A percentile compares a stretch with the other conserved stretches of the same genome.
Evolutionary conservation across 768 basidiomycete species (phyloP).

Genomic region (Austroboletus festivus): DNA sequence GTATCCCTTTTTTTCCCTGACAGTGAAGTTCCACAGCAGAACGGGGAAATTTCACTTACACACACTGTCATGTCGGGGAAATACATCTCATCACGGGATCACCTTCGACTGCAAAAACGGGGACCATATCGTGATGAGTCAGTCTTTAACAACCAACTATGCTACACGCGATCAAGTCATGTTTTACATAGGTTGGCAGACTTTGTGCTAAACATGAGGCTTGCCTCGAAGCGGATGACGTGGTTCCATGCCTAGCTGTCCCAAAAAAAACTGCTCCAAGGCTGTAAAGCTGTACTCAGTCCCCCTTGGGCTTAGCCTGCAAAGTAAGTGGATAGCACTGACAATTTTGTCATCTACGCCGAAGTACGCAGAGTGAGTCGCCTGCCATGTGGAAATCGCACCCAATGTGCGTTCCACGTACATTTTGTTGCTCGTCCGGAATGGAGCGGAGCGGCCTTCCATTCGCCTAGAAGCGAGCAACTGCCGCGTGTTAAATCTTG

Average conservation of each 20-base stretch:
- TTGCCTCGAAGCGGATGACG: constrained; percentile 27
- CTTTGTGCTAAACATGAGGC: constrained; percentile 18
- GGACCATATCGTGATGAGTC: not conserved
- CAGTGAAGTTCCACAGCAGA: too few relatives aligned
- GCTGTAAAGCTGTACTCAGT: constrained; percentile 9
- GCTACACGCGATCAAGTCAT: constrained; percentile 13
- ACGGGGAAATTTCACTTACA: too few relatives aligned
- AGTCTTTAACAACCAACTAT: constrained; percentile 3
- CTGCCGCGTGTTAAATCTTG: constrained; percentile 26
- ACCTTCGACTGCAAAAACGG: too few relatives aligned
- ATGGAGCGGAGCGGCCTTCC: constrained; percentile 20
- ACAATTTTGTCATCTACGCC: too few relatives aligned
- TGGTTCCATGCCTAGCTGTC: constrained; percentile 18
- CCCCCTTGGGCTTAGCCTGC: too few relatives aligned
- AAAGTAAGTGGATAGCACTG: too few relatives aligned
- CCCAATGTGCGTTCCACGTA: constrained; percentile 10
- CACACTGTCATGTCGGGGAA: too few relatives aligned
- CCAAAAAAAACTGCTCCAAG: too few relatives aligned
- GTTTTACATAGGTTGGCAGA: constrained; percentile 3
- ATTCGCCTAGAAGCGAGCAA: constrained; percentile 25
- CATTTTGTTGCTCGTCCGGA: constrained; percentile 2
- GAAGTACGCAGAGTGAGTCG: not conserved
- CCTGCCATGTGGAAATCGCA: constrained; percentile 2
- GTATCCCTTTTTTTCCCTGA: too few relatives aligned
- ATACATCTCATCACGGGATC: too few relatives aligned